These are phyloP conservation scores for peach (Prunus persica) DNA, from an alignment of 306 rosid species.

Conservation along the genomic window DNA sequence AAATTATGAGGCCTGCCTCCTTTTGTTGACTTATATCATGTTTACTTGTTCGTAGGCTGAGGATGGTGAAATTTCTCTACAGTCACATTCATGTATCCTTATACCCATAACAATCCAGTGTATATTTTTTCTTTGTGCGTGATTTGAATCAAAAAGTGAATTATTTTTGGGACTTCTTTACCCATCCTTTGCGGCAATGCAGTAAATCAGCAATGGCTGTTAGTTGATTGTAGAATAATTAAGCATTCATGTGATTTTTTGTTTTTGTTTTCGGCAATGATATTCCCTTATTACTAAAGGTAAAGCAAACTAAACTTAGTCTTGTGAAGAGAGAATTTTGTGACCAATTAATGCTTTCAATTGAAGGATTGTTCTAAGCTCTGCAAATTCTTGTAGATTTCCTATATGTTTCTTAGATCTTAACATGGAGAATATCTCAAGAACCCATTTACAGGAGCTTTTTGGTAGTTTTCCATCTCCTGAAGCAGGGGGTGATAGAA, in stretches of 20 bases:
- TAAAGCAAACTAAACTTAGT: not conserved
- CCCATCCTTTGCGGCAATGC: too few relatives aligned
- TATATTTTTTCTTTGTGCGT: not conserved
- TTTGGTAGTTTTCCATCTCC: conserved; percentile 71
- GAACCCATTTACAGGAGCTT: conserved; percentile 75
- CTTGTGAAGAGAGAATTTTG: not conserved
- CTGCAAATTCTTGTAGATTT: conserved; percentile 20
- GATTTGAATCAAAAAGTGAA: too few relatives aligned
- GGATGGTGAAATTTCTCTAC: conserved; percentile 54
- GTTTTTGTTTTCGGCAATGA: not conserved
- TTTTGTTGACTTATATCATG: conserved; percentile 14
- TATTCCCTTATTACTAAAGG: not conserved
- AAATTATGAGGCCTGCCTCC: too few relatives aligned
- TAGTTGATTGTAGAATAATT: too few relatives aligned
- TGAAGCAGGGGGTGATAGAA: conserved; percentile 29
- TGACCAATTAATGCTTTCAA: not conserved
- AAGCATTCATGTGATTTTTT: not conserved
- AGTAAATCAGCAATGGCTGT: too few relatives aligned
- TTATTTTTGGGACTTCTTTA: too few relatives aligned
- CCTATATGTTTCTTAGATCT: conserved; percentile 53
- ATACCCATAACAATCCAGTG: too few relatives aligned
- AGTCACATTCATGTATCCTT: conserved; percentile 67
- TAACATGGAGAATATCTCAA: conserved; percentile 56
- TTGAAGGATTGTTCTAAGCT: not conserved
- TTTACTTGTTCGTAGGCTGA: conserved; percentile 50